Evolutionary conservation across 495 filamentous ascomycete species (phyloP).

Genomic region (Podospora appendiculata): DNA sequence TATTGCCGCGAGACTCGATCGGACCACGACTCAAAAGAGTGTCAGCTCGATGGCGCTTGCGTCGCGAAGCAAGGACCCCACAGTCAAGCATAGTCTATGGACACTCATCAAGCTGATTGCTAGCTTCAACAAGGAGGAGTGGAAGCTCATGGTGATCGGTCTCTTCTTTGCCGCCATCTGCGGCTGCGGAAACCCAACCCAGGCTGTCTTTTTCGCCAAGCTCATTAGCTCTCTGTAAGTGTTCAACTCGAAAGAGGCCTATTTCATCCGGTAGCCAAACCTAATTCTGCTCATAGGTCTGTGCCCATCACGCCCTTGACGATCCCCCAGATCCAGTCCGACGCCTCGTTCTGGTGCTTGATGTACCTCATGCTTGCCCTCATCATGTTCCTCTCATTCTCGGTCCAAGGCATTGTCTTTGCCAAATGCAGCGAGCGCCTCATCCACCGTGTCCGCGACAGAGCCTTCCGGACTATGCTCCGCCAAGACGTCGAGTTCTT

Average conservation of each 20-base stretch:
- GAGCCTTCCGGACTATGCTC: slow-evolving; percentile 76
- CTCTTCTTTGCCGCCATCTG: slow-evolving; percentile 71
- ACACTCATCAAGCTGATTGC: slow-evolving; percentile 76
- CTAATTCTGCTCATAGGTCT: slow-evolving; percentile 20
- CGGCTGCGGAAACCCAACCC: slow-evolving; percentile 77
- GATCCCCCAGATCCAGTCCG: slow-evolving; percentile 43
- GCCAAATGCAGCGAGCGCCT: slow-evolving; percentile 75
- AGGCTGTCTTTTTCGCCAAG: slow-evolving; percentile 88
- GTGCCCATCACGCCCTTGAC: slow-evolving; percentile 27
- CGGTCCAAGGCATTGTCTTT: slow-evolving; percentile 60
- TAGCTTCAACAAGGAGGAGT: slow-evolving; percentile 73
- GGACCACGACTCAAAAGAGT: slow-evolving; percentile 58
- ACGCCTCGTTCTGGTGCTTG: slow-evolving; percentile 79
- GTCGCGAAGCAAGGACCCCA: slow-evolving; percentile 36
- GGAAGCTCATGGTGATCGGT: slow-evolving; percentile 65
- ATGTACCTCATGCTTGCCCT: slow-evolving; percentile 96
- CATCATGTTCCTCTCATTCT: slow-evolving; percentile 62
- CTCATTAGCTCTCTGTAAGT: slow-evolving; percentile 53
- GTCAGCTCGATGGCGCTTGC: slow-evolving; percentile 63
- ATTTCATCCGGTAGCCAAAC: background rate
- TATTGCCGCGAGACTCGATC: slow-evolving; percentile 47
- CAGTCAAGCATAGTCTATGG: slow-evolving; percentile 63
- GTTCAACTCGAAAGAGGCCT: background rate
- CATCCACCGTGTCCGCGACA: slow-evolving; percentile 71
- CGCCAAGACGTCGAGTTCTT: slow-evolving; percentile 89